phyloP scores from a whole-genome alignment of 768 basidiomycete species.

The Kwoniella shandongensis region DNA sequence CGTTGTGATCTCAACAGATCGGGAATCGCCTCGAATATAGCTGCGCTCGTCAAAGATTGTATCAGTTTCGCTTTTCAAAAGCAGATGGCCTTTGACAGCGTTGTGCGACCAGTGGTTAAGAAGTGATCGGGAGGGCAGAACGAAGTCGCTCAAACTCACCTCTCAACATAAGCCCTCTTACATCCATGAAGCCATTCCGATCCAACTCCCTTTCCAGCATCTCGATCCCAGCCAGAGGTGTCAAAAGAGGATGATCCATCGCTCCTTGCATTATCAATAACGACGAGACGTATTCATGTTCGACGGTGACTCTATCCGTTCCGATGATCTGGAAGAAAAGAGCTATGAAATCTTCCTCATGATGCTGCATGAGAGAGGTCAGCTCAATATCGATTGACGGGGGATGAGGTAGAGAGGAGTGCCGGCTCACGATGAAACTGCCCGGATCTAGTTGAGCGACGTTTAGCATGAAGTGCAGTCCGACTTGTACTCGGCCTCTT shows the following conservation, averaged over 20 bases:
- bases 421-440: slow-evolving; percentile 61
- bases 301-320: slow-evolving; percentile 58
- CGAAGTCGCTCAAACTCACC: slow-evolving; percentile 52
- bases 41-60: slow-evolving; percentile 49
- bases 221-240: slow-evolving; percentile 28
- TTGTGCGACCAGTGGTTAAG: neutral
- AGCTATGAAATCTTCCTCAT: slow-evolving; percentile 60
- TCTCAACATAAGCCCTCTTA: slow-evolving; percentile 56
- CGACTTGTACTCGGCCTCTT: slow-evolving; percentile 61
- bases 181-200: slow-evolving; percentile 41
- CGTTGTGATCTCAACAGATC: slow-evolving; percentile 46
- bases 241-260: slow-evolving; percentile 57
- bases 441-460: slow-evolving; percentile 60
- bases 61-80: neutral
- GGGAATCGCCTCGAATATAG: slow-evolving; percentile 58
- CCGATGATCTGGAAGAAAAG: slow-evolving; percentile 62
- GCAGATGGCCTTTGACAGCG: neutral
- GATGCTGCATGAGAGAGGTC: slow-evolving; percentile 52
- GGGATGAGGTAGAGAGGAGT: neutral
- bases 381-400: neutral
- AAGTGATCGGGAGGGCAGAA: neutral
- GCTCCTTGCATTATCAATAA: slow-evolving; percentile 63
- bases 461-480: slow-evolving; percentile 62
- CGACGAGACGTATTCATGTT: slow-evolving; percentile 62
- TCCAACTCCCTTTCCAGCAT: slow-evolving; percentile 32